Percentiles rank a stretch among this genome's conserved stretches.
Evolutionary conservation across 345 rosid genomes (phyloP).

Genomic region (Raphanus raphanistrum): DNA sequence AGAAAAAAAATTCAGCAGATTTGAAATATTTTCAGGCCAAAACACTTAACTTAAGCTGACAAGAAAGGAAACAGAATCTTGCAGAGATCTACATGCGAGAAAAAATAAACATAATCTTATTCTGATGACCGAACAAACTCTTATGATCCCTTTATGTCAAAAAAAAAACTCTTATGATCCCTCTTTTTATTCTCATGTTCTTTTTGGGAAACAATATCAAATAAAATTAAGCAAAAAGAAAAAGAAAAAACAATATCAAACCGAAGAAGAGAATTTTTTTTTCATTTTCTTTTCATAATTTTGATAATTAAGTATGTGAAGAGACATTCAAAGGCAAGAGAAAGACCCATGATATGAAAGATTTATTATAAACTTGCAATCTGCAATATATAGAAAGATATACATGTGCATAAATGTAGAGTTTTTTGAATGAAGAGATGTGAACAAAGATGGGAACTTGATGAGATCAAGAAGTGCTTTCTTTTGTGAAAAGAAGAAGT

Average conservation of each 20-base stretch:
- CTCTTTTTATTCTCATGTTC: neutral
- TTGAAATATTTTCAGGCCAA: constrained; percentile 27
- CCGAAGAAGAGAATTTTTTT: neutral
- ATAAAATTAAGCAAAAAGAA: neutral
- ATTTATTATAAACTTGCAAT: constrained; percentile 16
- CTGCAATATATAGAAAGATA: constrained; percentile 23
- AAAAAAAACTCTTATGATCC: neutral
- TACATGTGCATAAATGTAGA: constrained; percentile 32
- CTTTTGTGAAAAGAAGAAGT: constrained; percentile 39
- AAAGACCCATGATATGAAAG: constrained; percentile 19
- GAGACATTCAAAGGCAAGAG: neutral
- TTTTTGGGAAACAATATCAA: constrained; percentile 26
- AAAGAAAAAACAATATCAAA: too few species aligned
- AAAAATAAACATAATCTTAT: constrained; percentile 4
- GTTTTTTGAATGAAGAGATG: constrained; percentile 37
- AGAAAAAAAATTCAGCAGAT: constrained; percentile 22
- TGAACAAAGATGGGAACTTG: constrained; percentile 41
- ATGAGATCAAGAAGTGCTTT: constrained; percentile 41
- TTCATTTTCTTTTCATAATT: neutral
- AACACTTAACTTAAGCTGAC: constrained; percentile 29
- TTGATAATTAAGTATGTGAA: constrained; percentile 14
- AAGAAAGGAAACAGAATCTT: constrained; percentile 38
- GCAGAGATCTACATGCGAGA: constrained; percentile 31
- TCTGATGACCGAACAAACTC: constrained; percentile 4
- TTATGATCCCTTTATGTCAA: neutral